Evolutionary conservation across 768 basidiomycete species (phyloP).

Genomic region (Termitomyces eurrhizus): DNA sequence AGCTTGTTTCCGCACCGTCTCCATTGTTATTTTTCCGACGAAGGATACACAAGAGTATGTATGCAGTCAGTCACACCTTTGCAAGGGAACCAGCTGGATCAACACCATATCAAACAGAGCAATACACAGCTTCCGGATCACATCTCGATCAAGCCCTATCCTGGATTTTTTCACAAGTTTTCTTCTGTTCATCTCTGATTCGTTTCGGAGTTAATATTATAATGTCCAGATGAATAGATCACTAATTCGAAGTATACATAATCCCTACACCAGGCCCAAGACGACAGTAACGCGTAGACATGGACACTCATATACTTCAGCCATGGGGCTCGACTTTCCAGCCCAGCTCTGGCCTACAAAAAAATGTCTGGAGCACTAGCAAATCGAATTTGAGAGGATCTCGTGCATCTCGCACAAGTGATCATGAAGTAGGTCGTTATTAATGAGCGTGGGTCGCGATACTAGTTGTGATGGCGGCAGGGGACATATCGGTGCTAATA

Average conservation of each 20-base stretch:
- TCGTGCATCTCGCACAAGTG: slow-evolving; percentile 75
- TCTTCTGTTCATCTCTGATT: neutral
- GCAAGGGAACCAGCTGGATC: neutral
- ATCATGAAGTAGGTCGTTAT: slow-evolving; percentile 83
- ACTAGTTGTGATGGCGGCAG: slow-evolving; percentile 59
- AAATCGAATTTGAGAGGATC: slow-evolving; percentile 79
- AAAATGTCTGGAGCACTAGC: slow-evolving; percentile 81
- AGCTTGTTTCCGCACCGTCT: slow-evolving; percentile 59
- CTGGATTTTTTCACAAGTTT: neutral
- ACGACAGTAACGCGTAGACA: slow-evolving; percentile 76
- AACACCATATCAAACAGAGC: slow-evolving; percentile 13
- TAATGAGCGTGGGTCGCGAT: slow-evolving; percentile 67
- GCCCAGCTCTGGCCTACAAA: slow-evolving; percentile 85
- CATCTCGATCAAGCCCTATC: neutral
- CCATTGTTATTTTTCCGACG: slow-evolving; percentile 16
- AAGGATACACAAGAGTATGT: neutral
- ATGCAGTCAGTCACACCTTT: neutral
- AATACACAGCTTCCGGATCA: slow-evolving; percentile 1
- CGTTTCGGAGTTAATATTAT: too few relatives aligned
- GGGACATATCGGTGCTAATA: slow-evolving; percentile 36
- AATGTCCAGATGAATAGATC: neutral
- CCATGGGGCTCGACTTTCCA: slow-evolving; percentile 73
- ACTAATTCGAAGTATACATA: neutral
- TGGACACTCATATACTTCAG: slow-evolving; percentile 41
- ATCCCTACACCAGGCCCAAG: slow-evolving; percentile 63